Percentiles rank a stretch among this genome's conserved stretches.
Conservation (phyloP, 78 protist genomes). For the Dictyostelium firmibasis region DNA sequence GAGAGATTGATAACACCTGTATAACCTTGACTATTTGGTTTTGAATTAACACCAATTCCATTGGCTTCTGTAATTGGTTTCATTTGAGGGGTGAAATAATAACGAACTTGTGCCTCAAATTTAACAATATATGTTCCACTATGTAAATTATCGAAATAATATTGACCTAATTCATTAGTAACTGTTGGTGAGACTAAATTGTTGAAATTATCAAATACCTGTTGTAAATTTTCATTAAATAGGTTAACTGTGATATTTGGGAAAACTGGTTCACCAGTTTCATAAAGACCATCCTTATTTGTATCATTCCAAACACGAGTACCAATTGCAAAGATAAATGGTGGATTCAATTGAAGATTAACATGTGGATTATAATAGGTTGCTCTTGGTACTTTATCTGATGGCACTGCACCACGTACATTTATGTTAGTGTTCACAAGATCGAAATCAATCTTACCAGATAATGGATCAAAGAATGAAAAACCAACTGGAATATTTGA, state of each 20-base stretch:
- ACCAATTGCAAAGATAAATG: slow-evolving; percentile 13
- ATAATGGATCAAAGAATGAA: not conserved
- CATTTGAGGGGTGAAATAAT: not conserved
- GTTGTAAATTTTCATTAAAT: not conserved
- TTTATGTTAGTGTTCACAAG: not conserved
- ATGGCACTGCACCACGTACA: not conserved
- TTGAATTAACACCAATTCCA: not conserved
- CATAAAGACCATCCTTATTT: slow-evolving; percentile 15
- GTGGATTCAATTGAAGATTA: slow-evolving; percentile 15
- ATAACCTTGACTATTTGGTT: slow-evolving; percentile 1
- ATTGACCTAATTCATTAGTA: slow-evolving; percentile 6
- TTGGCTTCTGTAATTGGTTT: not conserved
- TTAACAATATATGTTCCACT: not conserved
- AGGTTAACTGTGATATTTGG: not conserved
- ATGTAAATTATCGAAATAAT: slow-evolving; percentile 30
- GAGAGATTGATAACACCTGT: not conserved
- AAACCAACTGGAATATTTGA: slow-evolving; percentile 29
- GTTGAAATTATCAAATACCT: not conserved
- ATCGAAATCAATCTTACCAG: not conserved
- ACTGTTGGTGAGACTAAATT: not conserved
- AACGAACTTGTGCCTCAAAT: not conserved
- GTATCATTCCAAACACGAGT: slow-evolving; percentile 20
- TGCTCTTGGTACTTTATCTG: slow-evolving; percentile 12
- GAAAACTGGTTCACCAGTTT: not conserved
- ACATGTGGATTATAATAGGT: slow-evolving; percentile 19